These are phyloP conservation scores for Plasmodium gaboni DNA, from an alignment of 169 alveolate genomes.

Conservation along the genomic window DNA sequence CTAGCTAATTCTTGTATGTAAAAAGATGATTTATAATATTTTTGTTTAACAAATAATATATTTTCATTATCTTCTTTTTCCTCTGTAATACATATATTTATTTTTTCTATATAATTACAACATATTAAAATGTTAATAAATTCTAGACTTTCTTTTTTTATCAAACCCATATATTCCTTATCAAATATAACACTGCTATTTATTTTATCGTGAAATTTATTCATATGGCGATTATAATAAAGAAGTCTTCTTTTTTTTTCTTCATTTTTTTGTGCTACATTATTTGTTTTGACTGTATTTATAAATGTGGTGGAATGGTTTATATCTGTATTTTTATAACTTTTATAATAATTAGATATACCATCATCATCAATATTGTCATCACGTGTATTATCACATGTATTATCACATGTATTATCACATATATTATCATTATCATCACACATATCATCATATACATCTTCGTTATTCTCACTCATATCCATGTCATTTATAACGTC, in stretches of 20 bases:
- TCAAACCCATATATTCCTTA: conserved; percentile 36
- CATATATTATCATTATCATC: background rate
- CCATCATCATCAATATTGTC: background rate
- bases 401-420: conserved; percentile 23
- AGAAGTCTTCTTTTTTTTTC: too few relatives aligned
- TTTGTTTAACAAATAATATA: conserved; percentile 5
- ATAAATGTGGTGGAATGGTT: background rate
- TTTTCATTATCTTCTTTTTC: conserved; percentile 5
- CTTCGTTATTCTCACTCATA: background rate
- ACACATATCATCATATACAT: too few relatives aligned
- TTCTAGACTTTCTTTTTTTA: conserved; percentile 65
- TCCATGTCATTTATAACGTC: conserved; percentile 36
- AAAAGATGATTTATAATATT: background rate
- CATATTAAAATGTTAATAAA: conserved; percentile 36
- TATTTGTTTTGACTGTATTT: background rate
- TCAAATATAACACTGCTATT: conserved; percentile 19
- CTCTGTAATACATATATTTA: conserved; percentile 17
- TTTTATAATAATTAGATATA: background rate
- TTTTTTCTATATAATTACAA: conserved; percentile 46
- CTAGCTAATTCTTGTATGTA: conserved; percentile 34
- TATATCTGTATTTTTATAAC: background rate
- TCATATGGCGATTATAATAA: too few relatives aligned
- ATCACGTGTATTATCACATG: too few relatives aligned
- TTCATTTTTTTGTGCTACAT: background rate
- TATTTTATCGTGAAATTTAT: conserved; percentile 22